Evolutionary conservation across 768 basidiomycete genomes (phyloP), one percentile per base, ranked within the genome.

Genomic region (Clitopilus hobsonii): DNA sequence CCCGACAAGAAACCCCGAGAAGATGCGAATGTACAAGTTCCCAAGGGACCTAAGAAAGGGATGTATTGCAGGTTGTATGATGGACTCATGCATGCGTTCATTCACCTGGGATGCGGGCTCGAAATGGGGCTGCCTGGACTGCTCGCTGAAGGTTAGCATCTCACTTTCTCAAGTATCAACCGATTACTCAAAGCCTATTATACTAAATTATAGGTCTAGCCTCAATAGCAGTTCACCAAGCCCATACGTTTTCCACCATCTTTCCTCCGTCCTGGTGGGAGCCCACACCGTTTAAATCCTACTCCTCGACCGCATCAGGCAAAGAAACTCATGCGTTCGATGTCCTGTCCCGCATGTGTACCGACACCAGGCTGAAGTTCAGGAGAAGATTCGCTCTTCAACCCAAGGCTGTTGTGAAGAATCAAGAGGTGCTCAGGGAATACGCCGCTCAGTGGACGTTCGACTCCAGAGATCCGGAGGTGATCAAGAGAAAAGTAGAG

Each of bases 401-500:
- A 16, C 63, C 69, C 2, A 69, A 65, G 1, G 69, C 69, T 47
- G 65, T 72, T 11, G 58, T 63, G 29, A 67, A 70, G 16, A 68
- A 76, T 38, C 75, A 76, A 1, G 66, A 74, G 5, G 66, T 69
- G 11, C 69, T 85, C 24, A 64, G 65, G 23, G 64, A 67, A 26
- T 78, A 81, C 52, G 75, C 69, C 14, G 66, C 65, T 7, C 59
- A 71, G 38, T 85, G 83, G 83, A 72, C 65, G 3, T 41, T 76
- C 20, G 68, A 80, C 54, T 54, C 67, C 38, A 54, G 57, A 30
- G 56, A 70, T 52, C 59, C 73, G 32, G 60, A 69, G 27, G 71
- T 76, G 58, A 59, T 83, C 5, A 72, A 75, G n/a, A 65, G 71
- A 16, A 89, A 86, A 65, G 72, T 85, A 23, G 83, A 85, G 58